A percentile compares a stretch with the other conserved stretches of the same genome.
Conservation (phyloP, 2,329 filamentous ascomycete genomes). For the Cadophora sp. region DNA sequence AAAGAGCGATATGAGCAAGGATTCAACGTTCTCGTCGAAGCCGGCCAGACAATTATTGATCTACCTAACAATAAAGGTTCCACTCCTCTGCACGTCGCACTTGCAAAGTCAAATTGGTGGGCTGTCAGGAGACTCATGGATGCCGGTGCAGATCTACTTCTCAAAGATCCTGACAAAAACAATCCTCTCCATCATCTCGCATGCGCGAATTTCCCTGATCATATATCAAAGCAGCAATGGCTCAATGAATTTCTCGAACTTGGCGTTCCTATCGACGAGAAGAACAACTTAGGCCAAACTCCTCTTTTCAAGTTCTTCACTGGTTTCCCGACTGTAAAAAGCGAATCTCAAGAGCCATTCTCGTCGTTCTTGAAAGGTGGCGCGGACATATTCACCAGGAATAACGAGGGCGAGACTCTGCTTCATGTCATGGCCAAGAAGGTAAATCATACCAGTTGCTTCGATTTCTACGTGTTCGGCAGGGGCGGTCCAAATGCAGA, state of each 20-base stretch:
- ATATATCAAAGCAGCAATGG: background rate
- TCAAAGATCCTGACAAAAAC: constrained; percentile 10
- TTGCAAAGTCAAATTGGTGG: constrained; percentile 27
- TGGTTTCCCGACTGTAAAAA: background rate
- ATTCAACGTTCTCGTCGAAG: constrained; percentile 15
- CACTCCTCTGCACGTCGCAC: constrained; percentile 21
- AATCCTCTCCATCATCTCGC: constrained; percentile 23
- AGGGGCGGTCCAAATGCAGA: constrained; percentile 5
- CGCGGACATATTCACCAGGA: constrained; percentile 25
- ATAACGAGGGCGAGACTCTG: constrained; percentile 27
- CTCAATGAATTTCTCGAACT: constrained; percentile 27
- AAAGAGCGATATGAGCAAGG: constrained; percentile 16
- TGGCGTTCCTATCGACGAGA: constrained; percentile 31
- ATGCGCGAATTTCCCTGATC: background rate
- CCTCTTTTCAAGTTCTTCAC: constrained; percentile 26
- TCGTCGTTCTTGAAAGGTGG: constrained; percentile 19
- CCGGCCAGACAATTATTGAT: constrained; percentile 12
- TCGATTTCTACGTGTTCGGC: background rate
- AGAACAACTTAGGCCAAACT: constrained; percentile 28
- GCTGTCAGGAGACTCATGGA: constrained; percentile 12
- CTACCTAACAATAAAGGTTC: constrained; percentile 17
- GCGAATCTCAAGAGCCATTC: background rate
- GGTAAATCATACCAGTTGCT: background rate
- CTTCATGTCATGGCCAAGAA: constrained; percentile 28
- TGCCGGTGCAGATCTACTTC: constrained; percentile 13